Base-by-base conservation (phyloP, 306 rosid genomes). In the Morella rubra region DNA sequence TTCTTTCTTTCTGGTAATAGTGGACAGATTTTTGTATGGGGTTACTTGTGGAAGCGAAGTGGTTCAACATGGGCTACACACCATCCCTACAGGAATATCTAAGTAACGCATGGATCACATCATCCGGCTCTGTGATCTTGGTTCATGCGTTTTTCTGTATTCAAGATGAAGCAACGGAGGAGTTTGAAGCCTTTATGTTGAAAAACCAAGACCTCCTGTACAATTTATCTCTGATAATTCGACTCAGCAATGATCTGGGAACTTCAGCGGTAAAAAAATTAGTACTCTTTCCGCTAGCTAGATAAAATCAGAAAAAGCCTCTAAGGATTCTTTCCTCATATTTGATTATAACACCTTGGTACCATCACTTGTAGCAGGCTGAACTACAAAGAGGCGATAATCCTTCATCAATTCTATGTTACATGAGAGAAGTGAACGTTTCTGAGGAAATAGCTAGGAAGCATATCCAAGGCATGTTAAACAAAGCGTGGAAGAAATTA, bases 381-480 rank as follows among this genome's bases (percentile, higher is more conserved):
- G 96, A 90, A 71, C 82, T 66, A 56, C 86, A 90, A 77, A 84
- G 88, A 69, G 93, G 96, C 0, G 96, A 90, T 64, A 82, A 82
- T 41, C 81, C 89, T 51, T 90, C 96, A 0, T 81, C 90, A 42
- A 75, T 90, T 46, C 0, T 79, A 42, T 90, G 93, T 12, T 83
- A 81, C 58, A 88, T 85, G 90, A 74, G 81, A 68, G 79, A 90
- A 74, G 77, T 8, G 81, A 52, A 66, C 32, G 85, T 66, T 19
- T 56, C 72, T 40, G 96, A 90, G 67, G 89, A 88, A 19, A 53
- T 55, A 19, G 92, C 96, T 50, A 47, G 80, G 60, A 72, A 56
- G 44, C 56, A 84, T 19, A 71, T 87, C 9, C 73, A 74, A 37
- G 73, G 16, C 49, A 45, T 45, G 10, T 4, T 45, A 45, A 9